Conservation (phyloP, 805 yeast species). For the Kuraishia floccosa region DNA sequence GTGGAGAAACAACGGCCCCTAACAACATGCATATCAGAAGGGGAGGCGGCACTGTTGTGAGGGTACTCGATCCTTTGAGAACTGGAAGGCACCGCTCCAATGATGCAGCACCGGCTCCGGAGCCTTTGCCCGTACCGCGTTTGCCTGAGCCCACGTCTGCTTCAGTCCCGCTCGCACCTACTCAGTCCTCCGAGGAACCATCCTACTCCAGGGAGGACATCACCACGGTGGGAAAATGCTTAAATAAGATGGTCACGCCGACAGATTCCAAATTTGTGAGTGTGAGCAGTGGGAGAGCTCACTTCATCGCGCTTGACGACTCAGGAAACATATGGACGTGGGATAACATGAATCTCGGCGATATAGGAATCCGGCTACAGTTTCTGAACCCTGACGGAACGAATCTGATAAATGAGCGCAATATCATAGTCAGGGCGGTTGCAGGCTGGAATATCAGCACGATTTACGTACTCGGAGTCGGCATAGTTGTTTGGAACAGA, state of each 20-base stretch:
- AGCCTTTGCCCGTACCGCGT: neutral
- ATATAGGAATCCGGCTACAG: conserved; percentile 29
- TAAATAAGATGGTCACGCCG: conserved; percentile 4
- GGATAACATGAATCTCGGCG: conserved; percentile 32
- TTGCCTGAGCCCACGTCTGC: neutral
- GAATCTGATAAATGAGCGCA: conserved; percentile 4
- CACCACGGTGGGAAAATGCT: neutral
- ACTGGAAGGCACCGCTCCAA: conserved; percentile 3
- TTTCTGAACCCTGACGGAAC: conserved; percentile 12
- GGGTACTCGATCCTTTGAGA: conserved; percentile 2
- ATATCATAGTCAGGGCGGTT: conserved; percentile 30
- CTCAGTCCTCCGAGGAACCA: neutral
- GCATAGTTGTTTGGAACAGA: conserved; percentile 47
- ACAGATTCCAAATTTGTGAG: conserved; percentile 24
- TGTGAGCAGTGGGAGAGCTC: conserved; percentile 53
- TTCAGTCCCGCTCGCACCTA: neutral
- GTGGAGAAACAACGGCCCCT: neutral
- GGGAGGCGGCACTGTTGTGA: neutral
- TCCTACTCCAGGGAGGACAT: neutral
- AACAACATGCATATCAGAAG: conserved; percentile 3
- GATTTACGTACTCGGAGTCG: conserved; percentile 33
- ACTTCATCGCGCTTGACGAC: conserved; percentile 48
- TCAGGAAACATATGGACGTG: conserved; percentile 43
- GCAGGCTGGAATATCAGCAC: conserved; percentile 64
- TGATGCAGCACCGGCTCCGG: neutral